phyloP scores from a whole-genome alignment of 73 alveolate genomes.

The Stentor coeruleus region DNA sequence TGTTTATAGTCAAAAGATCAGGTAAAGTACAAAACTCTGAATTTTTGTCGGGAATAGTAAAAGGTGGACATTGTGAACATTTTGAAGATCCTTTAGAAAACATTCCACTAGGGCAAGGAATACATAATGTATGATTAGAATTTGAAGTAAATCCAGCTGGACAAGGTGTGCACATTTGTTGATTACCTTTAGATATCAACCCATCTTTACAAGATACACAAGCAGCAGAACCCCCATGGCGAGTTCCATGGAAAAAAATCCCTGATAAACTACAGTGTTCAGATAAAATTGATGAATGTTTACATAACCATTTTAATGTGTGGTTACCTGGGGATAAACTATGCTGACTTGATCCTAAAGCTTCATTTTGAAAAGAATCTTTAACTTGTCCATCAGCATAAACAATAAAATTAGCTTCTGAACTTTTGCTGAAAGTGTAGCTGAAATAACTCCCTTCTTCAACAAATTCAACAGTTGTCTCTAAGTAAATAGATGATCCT shows the following conservation, averaged over 20 bases:
- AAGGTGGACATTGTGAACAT: background rate
- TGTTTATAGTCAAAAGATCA: background rate
- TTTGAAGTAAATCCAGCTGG: conserved; percentile 17
- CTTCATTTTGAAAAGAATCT: background rate
- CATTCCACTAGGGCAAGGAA: background rate
- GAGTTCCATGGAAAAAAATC: background rate
- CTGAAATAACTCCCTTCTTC: background rate
- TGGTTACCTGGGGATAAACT: background rate
- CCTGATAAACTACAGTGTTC: background rate
- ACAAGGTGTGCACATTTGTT: background rate
- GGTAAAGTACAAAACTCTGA: background rate
- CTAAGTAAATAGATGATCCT: background rate
- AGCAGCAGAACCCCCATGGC: background rate
- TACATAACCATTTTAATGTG: background rate
- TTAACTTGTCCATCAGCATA: background rate
- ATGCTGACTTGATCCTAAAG: too few species aligned
- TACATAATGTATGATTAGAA: background rate
- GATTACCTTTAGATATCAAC: background rate
- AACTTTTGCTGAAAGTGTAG: background rate
- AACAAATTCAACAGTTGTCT: background rate
- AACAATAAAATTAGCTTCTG: background rate
- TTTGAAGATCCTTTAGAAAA: background rate
- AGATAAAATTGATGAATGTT: too few species aligned
- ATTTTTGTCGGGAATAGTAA: background rate
- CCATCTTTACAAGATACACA: background rate